Conservation (phyloP, 768 basidiomycete species). For the Podaxis sp. region DNA sequence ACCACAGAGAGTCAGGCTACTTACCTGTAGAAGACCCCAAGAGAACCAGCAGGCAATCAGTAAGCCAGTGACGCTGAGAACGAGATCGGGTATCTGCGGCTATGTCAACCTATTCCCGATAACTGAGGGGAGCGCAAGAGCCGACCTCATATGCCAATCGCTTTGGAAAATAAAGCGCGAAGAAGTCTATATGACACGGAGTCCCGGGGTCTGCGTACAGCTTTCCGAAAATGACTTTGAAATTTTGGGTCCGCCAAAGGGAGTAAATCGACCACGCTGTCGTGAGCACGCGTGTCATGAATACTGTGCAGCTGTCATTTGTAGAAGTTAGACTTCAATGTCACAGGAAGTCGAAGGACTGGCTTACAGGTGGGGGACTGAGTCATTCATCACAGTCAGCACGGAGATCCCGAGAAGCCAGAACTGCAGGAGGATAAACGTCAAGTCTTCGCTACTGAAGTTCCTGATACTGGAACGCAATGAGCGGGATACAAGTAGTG, state of each 20-base stretch:
- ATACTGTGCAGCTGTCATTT: slow-evolving; percentile 41
- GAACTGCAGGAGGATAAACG: slow-evolving; percentile 48
- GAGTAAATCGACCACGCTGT: slow-evolving; percentile 54
- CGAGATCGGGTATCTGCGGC: slow-evolving; percentile 46
- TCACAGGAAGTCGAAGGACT: neutral
- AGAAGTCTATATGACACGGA: slow-evolving; percentile 50
- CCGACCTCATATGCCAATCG: slow-evolving; percentile 44
- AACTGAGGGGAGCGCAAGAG: neutral
- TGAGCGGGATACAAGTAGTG: neutral
- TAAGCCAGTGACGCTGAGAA: slow-evolving; percentile 44
- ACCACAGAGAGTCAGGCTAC: neutral
- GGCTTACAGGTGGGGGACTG: slow-evolving; percentile 54
- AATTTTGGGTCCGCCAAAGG: slow-evolving; percentile 42
- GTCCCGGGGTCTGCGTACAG: slow-evolving; percentile 39
- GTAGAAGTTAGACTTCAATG: neutral
- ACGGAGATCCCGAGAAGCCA: slow-evolving; percentile 55
- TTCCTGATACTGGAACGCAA: slow-evolving; percentile 36
- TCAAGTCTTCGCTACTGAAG: slow-evolving; percentile 45
- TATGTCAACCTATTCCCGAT: neutral
- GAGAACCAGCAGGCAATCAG: slow-evolving; percentile 43
- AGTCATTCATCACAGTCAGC: slow-evolving; percentile 48
- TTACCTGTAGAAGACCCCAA: slow-evolving; percentile 43
- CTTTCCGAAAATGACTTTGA: slow-evolving; percentile 32
- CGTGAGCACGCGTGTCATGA: slow-evolving; percentile 44
- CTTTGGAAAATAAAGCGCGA: slow-evolving; percentile 41